Evolutionary conservation across 2,329 filamentous ascomycete genomes (phyloP).

Genomic region (Pyrenophora tritici-repentis): DNA sequence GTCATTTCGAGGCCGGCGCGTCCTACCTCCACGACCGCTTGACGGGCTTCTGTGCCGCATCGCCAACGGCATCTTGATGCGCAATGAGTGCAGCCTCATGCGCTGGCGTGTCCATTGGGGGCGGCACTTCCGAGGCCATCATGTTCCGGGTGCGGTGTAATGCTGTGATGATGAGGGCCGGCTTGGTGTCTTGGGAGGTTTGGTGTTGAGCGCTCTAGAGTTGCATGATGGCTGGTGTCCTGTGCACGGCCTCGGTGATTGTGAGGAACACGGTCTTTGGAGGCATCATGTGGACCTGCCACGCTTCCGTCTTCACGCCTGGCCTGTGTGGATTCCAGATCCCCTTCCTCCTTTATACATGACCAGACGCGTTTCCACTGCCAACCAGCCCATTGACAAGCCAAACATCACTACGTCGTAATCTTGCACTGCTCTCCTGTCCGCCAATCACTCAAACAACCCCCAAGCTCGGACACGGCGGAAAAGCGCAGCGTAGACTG

Average conservation of each 20-base stretch:
- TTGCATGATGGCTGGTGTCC: constrained; percentile 4
- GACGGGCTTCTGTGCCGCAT: constrained; percentile 36
- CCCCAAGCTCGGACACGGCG: constrained; percentile 35
- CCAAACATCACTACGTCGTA: background rate
- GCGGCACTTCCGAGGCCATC: constrained; percentile 38
- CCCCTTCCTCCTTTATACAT: constrained; percentile 3
- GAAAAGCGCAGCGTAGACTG: constrained; percentile 35
- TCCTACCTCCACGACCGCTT: constrained; percentile 48
- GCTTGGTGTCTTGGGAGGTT: background rate
- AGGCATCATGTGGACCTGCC: constrained; percentile 22
- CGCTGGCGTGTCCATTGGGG: constrained; percentile 13
- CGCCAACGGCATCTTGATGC: constrained; percentile 16
- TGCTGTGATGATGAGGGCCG: constrained; percentile 6
- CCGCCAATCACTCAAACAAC: constrained; percentile 9
- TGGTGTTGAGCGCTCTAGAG: constrained; percentile 2
- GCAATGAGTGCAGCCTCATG: constrained; percentile 6
- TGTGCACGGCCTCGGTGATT: constrained; percentile 14
- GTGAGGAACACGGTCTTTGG: constrained; percentile 18
- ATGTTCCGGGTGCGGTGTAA: constrained; percentile 1
- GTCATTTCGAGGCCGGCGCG: constrained; percentile 4
- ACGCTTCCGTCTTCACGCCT: constrained; percentile 15
- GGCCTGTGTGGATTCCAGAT: constrained; percentile 6
- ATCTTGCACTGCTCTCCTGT: background rate
- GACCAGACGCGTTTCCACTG: background rate
- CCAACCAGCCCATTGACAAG: background rate